These are phyloP conservation scores for Drosera capensis DNA, from an alignment of 148 eudicot genomes.

Conservation along the genomic window DNA sequence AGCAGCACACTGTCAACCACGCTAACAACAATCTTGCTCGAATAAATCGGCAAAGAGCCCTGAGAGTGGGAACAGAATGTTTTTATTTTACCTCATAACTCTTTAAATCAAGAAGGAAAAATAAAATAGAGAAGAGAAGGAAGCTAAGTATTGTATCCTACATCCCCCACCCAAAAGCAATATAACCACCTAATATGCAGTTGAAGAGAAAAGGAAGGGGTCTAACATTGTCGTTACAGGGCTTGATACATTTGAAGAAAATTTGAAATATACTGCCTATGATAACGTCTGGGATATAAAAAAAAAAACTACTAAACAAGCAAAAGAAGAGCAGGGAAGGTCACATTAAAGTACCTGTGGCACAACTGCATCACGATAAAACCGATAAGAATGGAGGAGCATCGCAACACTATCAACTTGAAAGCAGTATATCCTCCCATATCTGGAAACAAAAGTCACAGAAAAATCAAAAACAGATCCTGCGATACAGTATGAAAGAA, in stretches of 20 bases:
- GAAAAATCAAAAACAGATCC: not conserved
- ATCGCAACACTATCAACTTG: slow-evolving; percentile 91
- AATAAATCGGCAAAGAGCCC: slow-evolving; percentile 90
- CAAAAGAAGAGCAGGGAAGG: not conserved
- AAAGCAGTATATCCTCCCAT: slow-evolving; percentile 96
- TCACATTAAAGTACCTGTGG: slow-evolving; percentile 53
- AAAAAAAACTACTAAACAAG: not conserved
- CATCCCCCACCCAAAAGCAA: too few relatives aligned
- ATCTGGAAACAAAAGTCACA: slow-evolving; percentile 29
- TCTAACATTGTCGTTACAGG: too few relatives aligned
- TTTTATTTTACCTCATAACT: slow-evolving; percentile 4
- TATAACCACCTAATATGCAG: too few relatives aligned
- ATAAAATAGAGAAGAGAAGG: too few relatives aligned
- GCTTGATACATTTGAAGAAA: too few relatives aligned
- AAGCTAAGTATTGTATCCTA: too few relatives aligned
- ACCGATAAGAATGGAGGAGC: slow-evolving; percentile 81
- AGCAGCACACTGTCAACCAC: slow-evolving; percentile 94
- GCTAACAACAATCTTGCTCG: slow-evolving; percentile 70
- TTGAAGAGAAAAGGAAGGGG: too few relatives aligned
- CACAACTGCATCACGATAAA: slow-evolving; percentile 95
- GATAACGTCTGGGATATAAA: too few relatives aligned
- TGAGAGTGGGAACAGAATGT: slow-evolving; percentile 19
- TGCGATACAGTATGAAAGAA: not conserved
- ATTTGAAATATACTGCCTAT: too few relatives aligned
- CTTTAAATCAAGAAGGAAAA: too few relatives aligned